These are phyloP conservation scores for Didymosphaeria variabile DNA, from an alignment of 2,329 filamentous ascomycete genomes.

Conservation along the genomic window DNA sequence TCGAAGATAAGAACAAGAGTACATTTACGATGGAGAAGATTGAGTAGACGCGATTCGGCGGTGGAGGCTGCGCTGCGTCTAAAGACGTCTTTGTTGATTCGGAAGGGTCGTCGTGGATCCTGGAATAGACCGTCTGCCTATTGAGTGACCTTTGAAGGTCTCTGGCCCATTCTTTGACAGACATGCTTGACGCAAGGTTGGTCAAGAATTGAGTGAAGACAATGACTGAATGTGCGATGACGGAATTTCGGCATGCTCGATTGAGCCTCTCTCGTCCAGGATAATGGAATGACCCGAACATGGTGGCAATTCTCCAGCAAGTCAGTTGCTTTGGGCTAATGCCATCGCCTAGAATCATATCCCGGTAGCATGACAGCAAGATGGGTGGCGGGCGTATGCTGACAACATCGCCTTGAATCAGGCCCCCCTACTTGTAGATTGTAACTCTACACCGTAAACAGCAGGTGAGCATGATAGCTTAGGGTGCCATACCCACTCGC, in stretches of 20 bases:
- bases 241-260: no score
- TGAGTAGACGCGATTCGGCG: not conserved
- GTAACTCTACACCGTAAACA: not conserved
- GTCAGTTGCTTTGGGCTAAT: no score
- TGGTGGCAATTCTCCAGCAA: no score
- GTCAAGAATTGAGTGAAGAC: not conserved
- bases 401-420: not conserved
- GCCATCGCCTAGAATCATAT: no score
- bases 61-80: not conserved
- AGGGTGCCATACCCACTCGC: not conserved
- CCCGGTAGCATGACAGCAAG: not conserved
- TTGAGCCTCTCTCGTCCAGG: no score
- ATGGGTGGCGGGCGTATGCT: not conserved
- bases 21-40: not conserved
- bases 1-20: not conserved
- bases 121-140: not conserved
- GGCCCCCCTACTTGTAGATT: not conserved
- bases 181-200: not conserved
- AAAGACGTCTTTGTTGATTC: constrained; percentile 1
- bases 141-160: no score
- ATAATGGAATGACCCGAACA: no score
- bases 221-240: not conserved
- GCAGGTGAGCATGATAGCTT: not conserved
- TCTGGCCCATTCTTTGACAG: not conserved
- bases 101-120: not conserved